These are phyloP conservation scores for Boletus pseudopeckii DNA, from an alignment of 768 basidiomycete species.

Conservation along the genomic window DNA sequence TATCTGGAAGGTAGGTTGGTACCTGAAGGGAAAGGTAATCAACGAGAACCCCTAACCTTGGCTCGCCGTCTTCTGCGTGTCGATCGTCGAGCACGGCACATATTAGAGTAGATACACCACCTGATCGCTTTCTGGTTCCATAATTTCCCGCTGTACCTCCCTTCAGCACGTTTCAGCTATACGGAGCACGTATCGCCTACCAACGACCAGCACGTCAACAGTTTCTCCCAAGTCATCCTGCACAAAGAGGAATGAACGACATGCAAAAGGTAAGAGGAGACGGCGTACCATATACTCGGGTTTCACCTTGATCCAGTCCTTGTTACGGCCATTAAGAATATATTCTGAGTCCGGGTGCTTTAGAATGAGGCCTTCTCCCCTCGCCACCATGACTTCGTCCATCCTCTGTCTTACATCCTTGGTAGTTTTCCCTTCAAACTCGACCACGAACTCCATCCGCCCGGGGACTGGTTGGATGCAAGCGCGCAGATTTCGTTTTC, in stretches of 20 bases:
- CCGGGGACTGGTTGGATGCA: conserved; percentile 71
- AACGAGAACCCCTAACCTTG: conserved; percentile 44
- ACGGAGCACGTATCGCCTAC: conserved; percentile 37
- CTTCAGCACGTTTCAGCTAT: not conserved
- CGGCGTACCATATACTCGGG: conserved; percentile 77
- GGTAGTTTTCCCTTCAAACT: conserved; percentile 71
- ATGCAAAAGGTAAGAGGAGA: not conserved
- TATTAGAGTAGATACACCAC: conserved; percentile 85
- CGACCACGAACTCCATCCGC: conserved; percentile 73
- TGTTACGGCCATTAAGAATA: conserved; percentile 79
- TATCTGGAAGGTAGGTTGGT: conserved; percentile 49
- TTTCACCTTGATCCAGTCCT: conserved; percentile 94
- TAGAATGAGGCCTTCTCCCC: conserved; percentile 92
- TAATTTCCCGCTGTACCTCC: conserved; percentile 72
- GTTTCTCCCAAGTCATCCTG: conserved; percentile 92
- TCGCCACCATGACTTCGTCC: conserved; percentile 76
- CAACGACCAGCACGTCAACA: conserved; percentile 87
- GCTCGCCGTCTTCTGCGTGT: conserved; percentile 48
- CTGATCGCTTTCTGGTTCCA: conserved; percentile 80
- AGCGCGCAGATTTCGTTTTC: conserved; percentile 72
- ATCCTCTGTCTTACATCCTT: conserved; percentile 79
- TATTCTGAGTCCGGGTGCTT: conserved; percentile 84
- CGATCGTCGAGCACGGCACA: conserved; percentile 86
- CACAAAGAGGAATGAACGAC: not conserved
- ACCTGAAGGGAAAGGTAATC: not conserved